Evolutionary conservation across 1,139 yeast species (phyloP).

Genomic region (Candida frijolesensis): DNA sequence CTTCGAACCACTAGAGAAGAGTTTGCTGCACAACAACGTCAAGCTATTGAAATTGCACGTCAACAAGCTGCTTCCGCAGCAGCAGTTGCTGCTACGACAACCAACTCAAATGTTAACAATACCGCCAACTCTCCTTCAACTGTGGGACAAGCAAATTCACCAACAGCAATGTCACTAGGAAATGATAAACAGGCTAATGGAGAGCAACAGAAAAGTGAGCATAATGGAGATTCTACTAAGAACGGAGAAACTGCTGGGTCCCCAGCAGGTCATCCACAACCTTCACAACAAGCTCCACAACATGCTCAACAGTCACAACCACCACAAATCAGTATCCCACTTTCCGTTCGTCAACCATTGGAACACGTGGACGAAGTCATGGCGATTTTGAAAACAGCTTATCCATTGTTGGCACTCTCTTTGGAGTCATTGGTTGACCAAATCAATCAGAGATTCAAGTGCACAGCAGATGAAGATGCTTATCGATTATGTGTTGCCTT

Average conservation of each 20-base stretch:
- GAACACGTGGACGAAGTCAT: constrained; percentile 93
- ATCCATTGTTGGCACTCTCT: constrained; percentile 89
- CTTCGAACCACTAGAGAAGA: constrained; percentile 94
- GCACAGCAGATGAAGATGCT: constrained; percentile 95
- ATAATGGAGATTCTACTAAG: not conserved
- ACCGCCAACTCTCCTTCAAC: constrained; percentile 6
- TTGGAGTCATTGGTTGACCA: constrained; percentile 95
- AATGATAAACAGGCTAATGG: constrained; percentile 4
- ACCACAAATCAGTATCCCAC: constrained; percentile 14
- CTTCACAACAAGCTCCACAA: constrained; percentile 5
- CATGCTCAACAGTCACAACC: constrained; percentile 5
- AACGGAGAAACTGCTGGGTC: constrained; percentile 3
- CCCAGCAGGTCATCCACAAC: constrained; percentile 13
- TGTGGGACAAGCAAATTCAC: constrained; percentile 8
- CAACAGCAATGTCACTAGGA: constrained; percentile 2
- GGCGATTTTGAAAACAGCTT: constrained; percentile 94
- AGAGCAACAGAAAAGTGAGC: constrained; percentile 5
- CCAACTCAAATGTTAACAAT: constrained; percentile 12
- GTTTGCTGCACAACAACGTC: constrained; percentile 83
- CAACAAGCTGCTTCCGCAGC: constrained; percentile 29
- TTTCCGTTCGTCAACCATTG: constrained; percentile 70
- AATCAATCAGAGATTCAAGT: constrained; percentile 89
- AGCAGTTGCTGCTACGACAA: constrained; percentile 22
- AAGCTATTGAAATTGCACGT: constrained; percentile 56
- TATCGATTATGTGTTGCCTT: constrained; percentile 90